A percentile compares a stretch with the other conserved stretches of the same genome.
phyloP scores from a whole-genome alignment of 208 protist genomes.

The Trypanosomatidae sp. region DNA sequence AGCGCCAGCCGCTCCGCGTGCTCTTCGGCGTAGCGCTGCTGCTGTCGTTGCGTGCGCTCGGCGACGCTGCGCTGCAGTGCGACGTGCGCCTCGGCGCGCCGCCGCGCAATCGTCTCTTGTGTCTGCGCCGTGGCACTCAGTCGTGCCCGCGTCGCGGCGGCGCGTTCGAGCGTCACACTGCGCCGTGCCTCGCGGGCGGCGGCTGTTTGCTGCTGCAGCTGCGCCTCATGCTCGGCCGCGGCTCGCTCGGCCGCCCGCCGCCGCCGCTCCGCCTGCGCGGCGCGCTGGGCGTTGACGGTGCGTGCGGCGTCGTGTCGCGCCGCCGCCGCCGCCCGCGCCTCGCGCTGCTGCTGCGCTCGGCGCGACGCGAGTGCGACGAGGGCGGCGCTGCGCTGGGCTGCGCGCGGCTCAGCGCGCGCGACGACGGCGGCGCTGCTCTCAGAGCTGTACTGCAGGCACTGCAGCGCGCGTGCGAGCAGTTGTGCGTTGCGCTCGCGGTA shows the following conservation, averaged over 20 bases:
- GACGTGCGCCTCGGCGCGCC: constrained; percentile 21
- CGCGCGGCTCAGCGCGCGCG: constrained; percentile 17
- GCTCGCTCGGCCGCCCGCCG: constrained; percentile 12
- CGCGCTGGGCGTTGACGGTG: constrained; percentile 11
- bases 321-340: constrained; percentile 27
- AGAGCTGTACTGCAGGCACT: constrained; percentile 20
- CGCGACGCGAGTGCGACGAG: constrained; percentile 23
- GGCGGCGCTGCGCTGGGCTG: constrained; percentile 23
- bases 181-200: constrained; percentile 18
- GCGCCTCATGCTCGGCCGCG: constrained; percentile 25
- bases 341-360: constrained; percentile 18
- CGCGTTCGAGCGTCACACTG: constrained; percentile 20
- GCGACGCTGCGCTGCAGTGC: constrained; percentile 32
- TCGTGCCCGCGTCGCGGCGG: constrained; percentile 16
- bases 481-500: constrained; percentile 33
- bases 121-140: constrained; percentile 24
- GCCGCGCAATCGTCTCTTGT: constrained; percentile 21
- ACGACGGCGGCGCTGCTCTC: constrained; percentile 25
- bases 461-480: constrained; percentile 17
- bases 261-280: constrained; percentile 9
- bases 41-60: constrained; percentile 28
- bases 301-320: constrained; percentile 21
- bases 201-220: constrained; percentile 10
- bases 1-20: constrained; percentile 28
- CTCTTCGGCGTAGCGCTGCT: constrained; percentile 36